Base-by-base conservation (phyloP, 192 early-diverging fungal genomes). In the Linnemannia elongata region DNA sequence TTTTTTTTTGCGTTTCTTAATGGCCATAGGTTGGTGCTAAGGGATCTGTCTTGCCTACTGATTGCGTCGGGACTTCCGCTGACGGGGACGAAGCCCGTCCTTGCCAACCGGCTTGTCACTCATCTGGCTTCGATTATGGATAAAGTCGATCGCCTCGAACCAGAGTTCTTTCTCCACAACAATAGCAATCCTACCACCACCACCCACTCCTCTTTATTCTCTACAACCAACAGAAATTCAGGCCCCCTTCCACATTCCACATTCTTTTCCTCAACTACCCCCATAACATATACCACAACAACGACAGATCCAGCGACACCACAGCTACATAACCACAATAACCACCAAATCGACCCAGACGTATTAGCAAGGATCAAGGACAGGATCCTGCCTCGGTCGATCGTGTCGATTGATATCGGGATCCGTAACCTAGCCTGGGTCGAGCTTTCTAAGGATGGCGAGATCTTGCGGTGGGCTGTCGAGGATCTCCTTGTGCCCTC, bases 391-490 rank as follows among this genome's bases (percentile, higher is more conserved):
- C 82, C 82, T 13, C 54, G 57, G 22, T 88, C 87, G 0, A 85
- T 92, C 0, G 54, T 92, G 27, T 92, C 91, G 1, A 80, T 92
- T 69, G 91, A 92, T 72, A 69, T 92, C 22, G 91, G 91, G 0
- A 89, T 91, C 60, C 90, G 91, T 27, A 92, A 92, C 73, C 76
- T 92, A 0, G 91, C 91, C 1, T 90, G 89, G 87, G 89, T 89
- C 6, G 83, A 90, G 42, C 30, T 92, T 17, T 76, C 86, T 10
- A 78, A 30, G 20, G 77, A 90, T 15, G 63, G 78, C 0, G 60
- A 83, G 24, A 88, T 92, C 9, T 47, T 88, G 38, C 76, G 82
- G 6, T 92, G 91, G 91, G 39, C 66, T 3, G 74, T 84, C 35
- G 87, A 87, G 36, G 91, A 91, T 70, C 74, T 91, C n/a, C 69